Evolutionary conservation across 2,329 filamentous ascomycete genomes (phyloP).

Genomic region (Ilyonectria mors-panacis): DNA sequence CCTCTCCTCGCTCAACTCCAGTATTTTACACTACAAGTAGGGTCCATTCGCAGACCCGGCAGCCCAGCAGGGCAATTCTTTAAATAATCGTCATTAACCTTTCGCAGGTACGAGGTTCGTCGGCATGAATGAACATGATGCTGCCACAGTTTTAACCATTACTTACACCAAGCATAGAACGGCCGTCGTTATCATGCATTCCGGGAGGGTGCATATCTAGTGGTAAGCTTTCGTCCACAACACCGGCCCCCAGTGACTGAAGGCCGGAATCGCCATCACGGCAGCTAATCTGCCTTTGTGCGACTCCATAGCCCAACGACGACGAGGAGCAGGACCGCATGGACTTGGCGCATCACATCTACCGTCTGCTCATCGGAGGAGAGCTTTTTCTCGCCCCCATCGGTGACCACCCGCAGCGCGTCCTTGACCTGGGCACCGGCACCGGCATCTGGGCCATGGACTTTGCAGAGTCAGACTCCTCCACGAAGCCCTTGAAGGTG

Average conservation of each 20-base stretch:
- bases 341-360: conserved; percentile 6
- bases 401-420: neutral
- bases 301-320: conserved; percentile 2
- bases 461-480: conserved; percentile 4
- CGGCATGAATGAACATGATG: neutral
- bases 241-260: neutral
- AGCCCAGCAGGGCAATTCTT: neutral
- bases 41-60: neutral
- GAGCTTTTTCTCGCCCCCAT: neutral
- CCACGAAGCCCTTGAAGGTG: neutral
- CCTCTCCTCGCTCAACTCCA: neutral
- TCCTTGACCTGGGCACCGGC: conserved; percentile 1
- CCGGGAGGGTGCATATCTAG: neutral
- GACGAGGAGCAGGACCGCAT: conserved; percentile 11
- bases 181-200: neutral
- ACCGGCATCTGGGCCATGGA: neutral
- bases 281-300: neutral
- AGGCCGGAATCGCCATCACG: neutral
- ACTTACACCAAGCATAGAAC: neutral
- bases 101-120: neutral
- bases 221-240: neutral
- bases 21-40: neutral
- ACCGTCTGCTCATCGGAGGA: neutral
- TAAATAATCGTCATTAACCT: neutral
- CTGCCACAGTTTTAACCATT: neutral